These are phyloP conservation scores for Pythium dissotocum DNA, from an alignment of 352 stramenopile genomes.

Conservation along the genomic window DNA sequence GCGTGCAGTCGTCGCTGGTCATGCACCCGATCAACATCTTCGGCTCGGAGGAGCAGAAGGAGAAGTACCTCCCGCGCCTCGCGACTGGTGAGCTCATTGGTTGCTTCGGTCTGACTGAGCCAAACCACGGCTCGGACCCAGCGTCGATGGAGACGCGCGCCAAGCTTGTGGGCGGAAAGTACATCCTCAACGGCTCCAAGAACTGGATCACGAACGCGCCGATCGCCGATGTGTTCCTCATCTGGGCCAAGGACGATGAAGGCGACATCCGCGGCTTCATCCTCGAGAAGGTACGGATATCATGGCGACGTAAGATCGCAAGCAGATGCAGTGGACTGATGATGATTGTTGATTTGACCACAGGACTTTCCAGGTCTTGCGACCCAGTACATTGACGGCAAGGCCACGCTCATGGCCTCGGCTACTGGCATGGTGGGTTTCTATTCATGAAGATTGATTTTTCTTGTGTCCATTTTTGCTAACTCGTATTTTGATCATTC, in stretches of 20 bases:
- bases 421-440: constrained; percentile 89
- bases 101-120: constrained; percentile 98
- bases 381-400: constrained; percentile 96
- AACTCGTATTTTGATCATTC: too few relatives aligned
- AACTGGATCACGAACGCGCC: constrained; percentile 98
- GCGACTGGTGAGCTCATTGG: constrained; percentile 95
- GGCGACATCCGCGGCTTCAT: constrained; percentile 95
- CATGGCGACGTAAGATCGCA: neutral
- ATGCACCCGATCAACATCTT: constrained; percentile 99
- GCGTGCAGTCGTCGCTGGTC: constrained; percentile 96
- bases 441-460: neutral
- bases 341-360: neutral
- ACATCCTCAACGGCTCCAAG: constrained; percentile 95
- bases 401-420: constrained; percentile 94
- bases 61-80: constrained; percentile 94
- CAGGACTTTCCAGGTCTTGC: constrained; percentile 91
- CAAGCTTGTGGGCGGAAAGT: constrained; percentile 86
- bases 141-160: constrained; percentile 95
- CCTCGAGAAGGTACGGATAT: constrained; percentile 82
- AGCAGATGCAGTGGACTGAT: neutral
- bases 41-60: constrained; percentile 95
- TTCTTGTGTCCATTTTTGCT: neutral
- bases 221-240: constrained; percentile 96
- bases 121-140: constrained; percentile 97
- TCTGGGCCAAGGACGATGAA: constrained; percentile 96